Percentiles rank a stretch among this genome's conserved stretches.
Conservation (phyloP, 1,284 basidiomycete genomes). For the Takashimella tepidaria region DNA sequence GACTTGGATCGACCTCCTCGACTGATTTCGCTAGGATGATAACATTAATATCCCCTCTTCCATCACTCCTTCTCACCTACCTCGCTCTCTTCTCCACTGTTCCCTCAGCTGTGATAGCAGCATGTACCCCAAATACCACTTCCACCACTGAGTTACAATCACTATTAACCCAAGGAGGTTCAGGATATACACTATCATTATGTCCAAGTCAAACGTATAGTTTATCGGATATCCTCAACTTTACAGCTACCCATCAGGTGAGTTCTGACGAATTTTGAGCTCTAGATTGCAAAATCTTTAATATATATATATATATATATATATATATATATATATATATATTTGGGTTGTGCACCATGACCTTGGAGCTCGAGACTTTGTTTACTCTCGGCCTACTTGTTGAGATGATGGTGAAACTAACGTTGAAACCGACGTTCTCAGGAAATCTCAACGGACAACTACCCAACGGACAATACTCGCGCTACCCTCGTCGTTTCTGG, state of each 20-base stretch:
- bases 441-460: conserved; percentile 52
- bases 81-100: too few species aligned
- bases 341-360: too few species aligned
- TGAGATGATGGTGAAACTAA: too few species aligned
- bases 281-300: too few species aligned
- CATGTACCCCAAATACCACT: conserved; percentile 46
- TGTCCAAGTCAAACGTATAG: conserved; percentile 61
- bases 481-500: conserved; percentile 60
- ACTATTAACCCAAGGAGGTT: conserved; percentile 60
- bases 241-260: conserved; percentile 54
- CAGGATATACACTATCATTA: conserved; percentile 60
- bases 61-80: background rate
- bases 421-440: background rate
- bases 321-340: too few species aligned
- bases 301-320: too few species aligned
- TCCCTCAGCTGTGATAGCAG: background rate
- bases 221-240: conserved; percentile 60
- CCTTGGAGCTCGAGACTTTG: too few species aligned
- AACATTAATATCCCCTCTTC: too few species aligned
- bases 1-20: too few species aligned
- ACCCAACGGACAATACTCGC: conserved; percentile 57
- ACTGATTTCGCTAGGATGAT: too few species aligned
- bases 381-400: too few species aligned
- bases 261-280: too few species aligned
- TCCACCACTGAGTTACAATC: conserved; percentile 62